Base-by-base conservation (phyloP, 257 asterid species). In the Dorcoceras hygrometricum region DNA sequence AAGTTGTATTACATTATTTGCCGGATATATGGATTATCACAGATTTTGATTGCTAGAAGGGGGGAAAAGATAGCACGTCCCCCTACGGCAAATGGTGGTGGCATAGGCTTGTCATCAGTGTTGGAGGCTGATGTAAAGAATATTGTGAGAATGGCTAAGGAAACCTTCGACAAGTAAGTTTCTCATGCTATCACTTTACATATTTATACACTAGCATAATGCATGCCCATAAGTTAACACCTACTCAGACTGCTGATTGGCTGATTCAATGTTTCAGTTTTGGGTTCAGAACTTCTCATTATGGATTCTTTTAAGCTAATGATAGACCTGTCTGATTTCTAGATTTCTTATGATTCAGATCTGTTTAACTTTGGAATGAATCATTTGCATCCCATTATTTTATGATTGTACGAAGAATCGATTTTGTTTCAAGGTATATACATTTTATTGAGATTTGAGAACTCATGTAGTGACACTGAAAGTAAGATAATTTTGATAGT, bases 111-210 rank as follows among this genome's bases (percentile, higher is more conserved):
- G 76, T 71, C 93, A 69, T 84, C 95, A 59, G 75, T 94, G 69
- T 68, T 90, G 77, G 99, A 94, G 80, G 97, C 96, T 71, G 96
- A 94, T 77, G 89, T 84, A 14, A 86, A 75, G 74, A 82, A 68
- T 27, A 94, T 94, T 73, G 96, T 90, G 60, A 81, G 77, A 76
- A 79, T 90, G 87, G 99, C 96, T 51, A 87, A 84, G 66, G 91
- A 84, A 48, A 84, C 88, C 77, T 88, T 83, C 31, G 97, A 94
- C 73, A 87, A 81, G 99, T 94, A 84, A 82, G 90, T 77, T 73
- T 43, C 29, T 54, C 48, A 53, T 28, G 32, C 62, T 53, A 36
- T 67, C 65, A 62, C 39, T 55, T 43, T 20, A 8, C 27, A 43
- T 14, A 36, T 36, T 3, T 36, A 55, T 31, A 5, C 18, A 18